Evolutionary conservation across 352 stramenopile species (phyloP), one percentile per base, ranked within the genome.

Genomic region (Thalassiosira exigua): DNA sequence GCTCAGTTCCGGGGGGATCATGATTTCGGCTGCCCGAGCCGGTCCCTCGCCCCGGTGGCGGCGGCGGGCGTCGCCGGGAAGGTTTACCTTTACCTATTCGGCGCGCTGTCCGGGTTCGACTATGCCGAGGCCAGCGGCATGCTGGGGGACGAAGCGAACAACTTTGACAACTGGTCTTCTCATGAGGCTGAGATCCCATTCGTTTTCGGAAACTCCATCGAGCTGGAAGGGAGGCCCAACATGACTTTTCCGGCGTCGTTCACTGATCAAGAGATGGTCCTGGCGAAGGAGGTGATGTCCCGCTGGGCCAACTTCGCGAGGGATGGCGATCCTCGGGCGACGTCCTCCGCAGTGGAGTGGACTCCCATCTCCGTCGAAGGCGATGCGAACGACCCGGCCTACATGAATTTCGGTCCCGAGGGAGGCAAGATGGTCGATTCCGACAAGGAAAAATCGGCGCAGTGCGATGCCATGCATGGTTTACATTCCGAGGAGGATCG

Each of bases 231-330:
- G 48, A 36, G 50, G 50, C 36, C 30, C 36, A 57, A 7, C 4
- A 4, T 29, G 4, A 29, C 12, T n/a, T 54, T 30, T 64, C 32
- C 32, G 12, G 56, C 48, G 22, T 12, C 27, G 39, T 33, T 33
- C 17, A 53, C 56, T 32, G 21, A 21, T 19, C 9, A 42, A 12
- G 56, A 58, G n/a, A 32, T 65, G 56, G 36, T 33, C 29, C 56
- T 65, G 27, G 22, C 29, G 14, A 7, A 58, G 19, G 56, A 65
- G 39, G 22, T 65, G 29, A 4, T 65, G 32, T 42, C 56, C 4
- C 36, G 29, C 1, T 65, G 56, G 56, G 39, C 21, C 19, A 65
- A 33, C 56, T 65, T 65, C 17, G 56, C 56, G 5, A 58, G 48
- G 56, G 22, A 7, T n/a, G 56, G 56, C 3, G 48, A 17, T 14